Evolutionary conservation across 352 stramenopile genomes (phyloP).

Genomic region (Globisporangium acanthophoron): DNA sequence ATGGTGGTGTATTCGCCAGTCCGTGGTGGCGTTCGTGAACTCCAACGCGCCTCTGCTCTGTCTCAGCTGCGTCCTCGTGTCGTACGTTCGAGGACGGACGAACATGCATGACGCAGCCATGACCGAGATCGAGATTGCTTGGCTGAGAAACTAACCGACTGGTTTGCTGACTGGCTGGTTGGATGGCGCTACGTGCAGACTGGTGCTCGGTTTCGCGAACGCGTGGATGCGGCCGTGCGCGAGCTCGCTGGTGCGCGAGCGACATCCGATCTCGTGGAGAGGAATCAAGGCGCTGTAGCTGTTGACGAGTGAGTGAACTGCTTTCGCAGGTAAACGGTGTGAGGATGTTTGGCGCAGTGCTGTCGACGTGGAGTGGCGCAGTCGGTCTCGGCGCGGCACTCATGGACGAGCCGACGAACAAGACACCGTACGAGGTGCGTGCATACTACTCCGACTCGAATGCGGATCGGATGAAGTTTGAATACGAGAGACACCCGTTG

Average conservation of each 20-base stretch:
- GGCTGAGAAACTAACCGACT: background rate
- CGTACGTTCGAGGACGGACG: conserved; percentile 14
- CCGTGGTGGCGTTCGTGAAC: conserved; percentile 34
- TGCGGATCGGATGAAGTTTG: no score
- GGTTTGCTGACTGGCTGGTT: background rate
- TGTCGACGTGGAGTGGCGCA: conserved; percentile 35
- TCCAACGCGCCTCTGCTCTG: conserved; percentile 30
- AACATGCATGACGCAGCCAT: background rate
- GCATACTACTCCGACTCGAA: background rate
- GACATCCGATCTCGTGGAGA: no score
- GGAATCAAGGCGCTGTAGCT: background rate
- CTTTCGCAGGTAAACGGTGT: conserved; percentile 42
- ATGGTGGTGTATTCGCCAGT: conserved; percentile 10
- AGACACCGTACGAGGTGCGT: conserved; percentile 36
- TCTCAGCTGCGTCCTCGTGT: conserved; percentile 18
- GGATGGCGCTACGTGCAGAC: conserved; percentile 6
- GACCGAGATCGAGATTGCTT: no score
- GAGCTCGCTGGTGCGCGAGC: conserved; percentile 31
- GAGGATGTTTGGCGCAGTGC: conserved; percentile 31
- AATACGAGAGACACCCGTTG: no score
- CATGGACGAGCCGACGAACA: conserved; percentile 35
- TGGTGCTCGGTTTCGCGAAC: conserved; percentile 26
- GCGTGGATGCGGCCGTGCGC: conserved; percentile 42
- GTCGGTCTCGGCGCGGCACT: conserved; percentile 30
- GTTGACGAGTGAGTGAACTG: background rate